phyloP scores from a whole-genome alignment of 768 basidiomycete genomes.

The Thelephora aurantiotincta region DNA sequence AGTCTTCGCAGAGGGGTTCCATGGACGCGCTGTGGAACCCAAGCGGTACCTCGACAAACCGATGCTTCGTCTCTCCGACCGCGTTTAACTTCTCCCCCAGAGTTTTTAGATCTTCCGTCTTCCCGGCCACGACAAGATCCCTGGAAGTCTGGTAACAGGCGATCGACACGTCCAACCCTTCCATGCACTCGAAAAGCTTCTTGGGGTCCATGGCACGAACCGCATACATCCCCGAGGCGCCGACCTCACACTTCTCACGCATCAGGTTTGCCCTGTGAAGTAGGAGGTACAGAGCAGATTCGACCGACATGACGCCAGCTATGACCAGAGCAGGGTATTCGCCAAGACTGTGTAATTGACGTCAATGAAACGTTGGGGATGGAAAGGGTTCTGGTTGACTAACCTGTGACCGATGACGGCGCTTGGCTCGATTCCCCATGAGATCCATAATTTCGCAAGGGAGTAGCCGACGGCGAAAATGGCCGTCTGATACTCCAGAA shows the following conservation, averaged over 20 bases:
- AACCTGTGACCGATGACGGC: slow-evolving; percentile 65
- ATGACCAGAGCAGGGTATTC: slow-evolving; percentile 61
- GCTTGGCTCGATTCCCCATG: slow-evolving; percentile 50
- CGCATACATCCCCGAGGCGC: slow-evolving; percentile 48
- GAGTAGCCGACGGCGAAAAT: slow-evolving; percentile 52
- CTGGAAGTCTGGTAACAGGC: slow-evolving; percentile 48
- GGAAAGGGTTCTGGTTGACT: slow-evolving; percentile 8
- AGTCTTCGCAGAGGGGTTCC: slow-evolving; percentile 37
- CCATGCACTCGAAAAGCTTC: slow-evolving; percentile 18
- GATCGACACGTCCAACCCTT: slow-evolving; percentile 22
- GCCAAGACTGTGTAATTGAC: slow-evolving; percentile 38
- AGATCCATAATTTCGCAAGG: slow-evolving; percentile 47
- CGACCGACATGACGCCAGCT: slow-evolving; percentile 42
- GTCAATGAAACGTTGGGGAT: background rate
- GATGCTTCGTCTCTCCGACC: slow-evolving; percentile 22
- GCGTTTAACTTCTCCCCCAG: slow-evolving; percentile 29
- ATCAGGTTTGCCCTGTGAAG: slow-evolving; percentile 46
- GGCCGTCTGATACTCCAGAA: slow-evolving; percentile 32
- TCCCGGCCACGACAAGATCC: slow-evolving; percentile 29
- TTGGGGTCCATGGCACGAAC: slow-evolving; percentile 17
- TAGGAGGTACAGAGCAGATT: slow-evolving; percentile 43
- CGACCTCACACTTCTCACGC: slow-evolving; percentile 27
- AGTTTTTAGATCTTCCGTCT: slow-evolving; percentile 21
- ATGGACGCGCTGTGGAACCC: slow-evolving; percentile 60
- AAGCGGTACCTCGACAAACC: slow-evolving; percentile 38